phyloP scores from a whole-genome alignment of 257 asterid species.

The Salvia rosmarinus region DNA sequence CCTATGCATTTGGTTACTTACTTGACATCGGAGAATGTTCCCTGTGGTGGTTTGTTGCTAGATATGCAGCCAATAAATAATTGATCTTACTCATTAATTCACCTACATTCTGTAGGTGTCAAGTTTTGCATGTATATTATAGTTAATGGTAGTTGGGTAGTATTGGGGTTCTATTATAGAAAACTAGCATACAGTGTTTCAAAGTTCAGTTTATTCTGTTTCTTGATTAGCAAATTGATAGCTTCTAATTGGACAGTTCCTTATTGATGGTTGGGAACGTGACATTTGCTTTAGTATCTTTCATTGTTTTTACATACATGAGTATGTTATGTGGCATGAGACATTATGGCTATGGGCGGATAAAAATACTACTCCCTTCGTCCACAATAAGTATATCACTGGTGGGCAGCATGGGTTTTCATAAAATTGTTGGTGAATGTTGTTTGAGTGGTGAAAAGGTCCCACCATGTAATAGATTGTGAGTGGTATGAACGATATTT shows the following conservation, averaged over 20 bases:
- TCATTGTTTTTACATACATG: not conserved
- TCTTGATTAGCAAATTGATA: not conserved
- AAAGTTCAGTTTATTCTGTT: not conserved
- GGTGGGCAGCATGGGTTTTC: no score
- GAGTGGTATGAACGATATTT: no score
- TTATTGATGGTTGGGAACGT: not conserved
- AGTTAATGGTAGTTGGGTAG: not conserved
- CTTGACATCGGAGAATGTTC: not conserved
- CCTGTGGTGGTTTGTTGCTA: constrained; percentile 1
- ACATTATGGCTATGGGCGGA: no score
- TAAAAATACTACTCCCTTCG: no score
- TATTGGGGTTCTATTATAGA: not conserved
- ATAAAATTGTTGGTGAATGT: no score
- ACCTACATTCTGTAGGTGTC: no score
- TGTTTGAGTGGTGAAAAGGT: no score
- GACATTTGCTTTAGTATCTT: not conserved
- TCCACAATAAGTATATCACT: no score
- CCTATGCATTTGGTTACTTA: not conserved
- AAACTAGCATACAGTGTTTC: constrained; percentile 1
- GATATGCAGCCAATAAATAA: not conserved
- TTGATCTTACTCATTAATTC: no score
- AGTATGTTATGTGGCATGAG: no score
- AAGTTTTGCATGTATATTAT: not conserved
- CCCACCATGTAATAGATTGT: no score
- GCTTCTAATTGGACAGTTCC: not conserved